Conservation (phyloP, 371 early-diverging fungal species). For the Mortierella sp. region DNA sequence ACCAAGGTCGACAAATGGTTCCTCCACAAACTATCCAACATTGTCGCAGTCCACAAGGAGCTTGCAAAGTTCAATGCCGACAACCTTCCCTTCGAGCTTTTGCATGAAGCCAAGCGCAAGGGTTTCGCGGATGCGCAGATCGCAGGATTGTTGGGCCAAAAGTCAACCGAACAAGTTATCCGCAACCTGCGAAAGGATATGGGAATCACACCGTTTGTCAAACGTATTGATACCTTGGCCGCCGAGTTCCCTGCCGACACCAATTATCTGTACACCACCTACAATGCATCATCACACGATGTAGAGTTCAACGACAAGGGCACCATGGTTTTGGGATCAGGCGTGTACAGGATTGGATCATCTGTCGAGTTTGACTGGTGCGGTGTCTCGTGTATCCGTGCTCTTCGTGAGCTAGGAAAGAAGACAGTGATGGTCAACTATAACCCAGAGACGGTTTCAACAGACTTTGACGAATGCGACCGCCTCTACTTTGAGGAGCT, state of each 20-base stretch:
- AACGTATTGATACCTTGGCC: conserved; percentile 98
- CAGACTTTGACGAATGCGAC: conserved; percentile 95
- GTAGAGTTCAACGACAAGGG: conserved; percentile 87
- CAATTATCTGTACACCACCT: conserved; percentile 76
- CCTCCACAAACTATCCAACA: conserved; percentile 89
- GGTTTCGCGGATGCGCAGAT: conserved; percentile 93
- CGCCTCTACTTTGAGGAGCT: conserved; percentile 95
- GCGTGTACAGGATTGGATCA: conserved; percentile 95
- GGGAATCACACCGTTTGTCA: conserved; percentile 86
- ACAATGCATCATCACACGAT: conserved; percentile 88
- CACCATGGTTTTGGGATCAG: conserved; percentile 94
- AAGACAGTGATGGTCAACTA: conserved; percentile 97
- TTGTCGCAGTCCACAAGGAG: conserved; percentile 71
- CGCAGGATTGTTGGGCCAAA: conserved; percentile 64
- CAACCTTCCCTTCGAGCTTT: conserved; percentile 60
- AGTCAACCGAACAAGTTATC: conserved; percentile 69
- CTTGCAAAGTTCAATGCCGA: conserved; percentile 62
- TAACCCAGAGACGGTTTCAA: conserved; percentile 97
- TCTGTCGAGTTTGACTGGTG: conserved; percentile 97
- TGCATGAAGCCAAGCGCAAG: conserved; percentile 80
- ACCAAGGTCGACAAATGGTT: conserved; percentile 98
- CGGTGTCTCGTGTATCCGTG: conserved; percentile 85
- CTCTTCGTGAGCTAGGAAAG: conserved; percentile 78
- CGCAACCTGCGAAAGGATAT: conserved; percentile 70
- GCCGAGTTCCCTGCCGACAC: conserved; percentile 86